Percentiles rank a stretch among this genome's conserved stretches.
phyloP scores from a whole-genome alignment of 306 rosid species.

The Vigna angularis region DNA sequence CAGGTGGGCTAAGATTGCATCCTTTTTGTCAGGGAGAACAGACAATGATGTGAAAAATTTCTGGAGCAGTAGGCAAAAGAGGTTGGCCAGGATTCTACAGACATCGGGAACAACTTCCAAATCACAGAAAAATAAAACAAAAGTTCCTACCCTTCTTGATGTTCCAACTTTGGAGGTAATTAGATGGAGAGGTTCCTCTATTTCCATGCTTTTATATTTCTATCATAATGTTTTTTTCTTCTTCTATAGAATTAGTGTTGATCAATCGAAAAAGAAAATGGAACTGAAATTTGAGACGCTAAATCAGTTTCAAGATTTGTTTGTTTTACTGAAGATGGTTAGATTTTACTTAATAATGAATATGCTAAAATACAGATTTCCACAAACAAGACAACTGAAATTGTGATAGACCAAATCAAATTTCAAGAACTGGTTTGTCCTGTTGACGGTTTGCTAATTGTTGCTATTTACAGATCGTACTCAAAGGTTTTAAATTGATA shows the following conservation, averaged over 20 bases:
- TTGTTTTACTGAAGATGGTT: neutral
- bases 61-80: slow-evolving; percentile 96
- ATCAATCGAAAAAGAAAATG: neutral
- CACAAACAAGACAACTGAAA: neutral
- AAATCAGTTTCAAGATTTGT: neutral
- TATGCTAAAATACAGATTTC: neutral
- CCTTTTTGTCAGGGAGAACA: slow-evolving; percentile 78
- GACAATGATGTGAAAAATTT: slow-evolving; percentile 96
- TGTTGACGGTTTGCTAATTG: neutral
- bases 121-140: slow-evolving; percentile 57
- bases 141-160: slow-evolving; percentile 41
- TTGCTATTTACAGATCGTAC: neutral
- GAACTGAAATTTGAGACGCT: neutral
- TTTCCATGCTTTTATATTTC: neutral
- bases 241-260: neutral
- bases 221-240: neutral
- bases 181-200: neutral
- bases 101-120: slow-evolving; percentile 57
- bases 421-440: slow-evolving; percentile 13
- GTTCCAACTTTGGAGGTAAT: slow-evolving; percentile 57
- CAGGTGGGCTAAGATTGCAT: slow-evolving; percentile 95
- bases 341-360: neutral
- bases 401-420: neutral
- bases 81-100: slow-evolving; percentile 76
- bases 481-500: neutral